phyloP scores from a whole-genome alignment of 164 flowering plant species.

The Euptelea pleiosperma region DNA sequence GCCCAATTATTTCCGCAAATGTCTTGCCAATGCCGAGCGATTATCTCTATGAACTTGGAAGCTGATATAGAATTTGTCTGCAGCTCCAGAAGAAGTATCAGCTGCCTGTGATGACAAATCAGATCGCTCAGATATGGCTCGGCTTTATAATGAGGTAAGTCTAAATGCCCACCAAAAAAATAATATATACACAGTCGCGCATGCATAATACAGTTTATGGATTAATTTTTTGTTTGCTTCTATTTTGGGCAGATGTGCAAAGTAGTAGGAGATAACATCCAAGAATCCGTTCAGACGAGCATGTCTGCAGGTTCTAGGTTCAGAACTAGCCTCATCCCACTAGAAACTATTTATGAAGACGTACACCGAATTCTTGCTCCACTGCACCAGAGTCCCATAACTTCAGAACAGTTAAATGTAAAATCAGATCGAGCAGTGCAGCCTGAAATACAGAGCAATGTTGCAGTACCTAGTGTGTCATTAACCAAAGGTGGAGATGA shows the following conservation, averaged over 20 bases:
- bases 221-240: too few species aligned
- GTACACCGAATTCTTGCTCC: constrained; percentile 38
- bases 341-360: constrained; percentile 36
- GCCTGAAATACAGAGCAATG: constrained; percentile 8
- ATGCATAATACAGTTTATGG: too few species aligned
- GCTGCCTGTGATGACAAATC: constrained; percentile 46
- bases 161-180: too few species aligned
- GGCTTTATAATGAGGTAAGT: constrained; percentile 62
- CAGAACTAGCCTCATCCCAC: constrained; percentile 31
- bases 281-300: constrained; percentile 38
- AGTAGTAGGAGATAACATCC: constrained; percentile 33
- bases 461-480: constrained; percentile 2
- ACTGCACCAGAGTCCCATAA: constrained; percentile 3
- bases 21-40: not conserved
- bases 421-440: constrained; percentile 5
- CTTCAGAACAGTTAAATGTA: constrained; percentile 9
- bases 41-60: not conserved
- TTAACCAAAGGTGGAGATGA: constrained; percentile 6
- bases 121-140: constrained; percentile 42
- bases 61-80: constrained; percentile 14
- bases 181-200: too few species aligned
- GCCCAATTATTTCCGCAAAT: too few species aligned
- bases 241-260: constrained; percentile 49
- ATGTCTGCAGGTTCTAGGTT: constrained; percentile 31
- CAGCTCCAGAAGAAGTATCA: constrained; percentile 56